A percentile compares a stretch with the other conserved stretches of the same genome.
phyloP scores from a whole-genome alignment of 1,139 yeast genomes.

The Blastobotrys apis region DNA sequence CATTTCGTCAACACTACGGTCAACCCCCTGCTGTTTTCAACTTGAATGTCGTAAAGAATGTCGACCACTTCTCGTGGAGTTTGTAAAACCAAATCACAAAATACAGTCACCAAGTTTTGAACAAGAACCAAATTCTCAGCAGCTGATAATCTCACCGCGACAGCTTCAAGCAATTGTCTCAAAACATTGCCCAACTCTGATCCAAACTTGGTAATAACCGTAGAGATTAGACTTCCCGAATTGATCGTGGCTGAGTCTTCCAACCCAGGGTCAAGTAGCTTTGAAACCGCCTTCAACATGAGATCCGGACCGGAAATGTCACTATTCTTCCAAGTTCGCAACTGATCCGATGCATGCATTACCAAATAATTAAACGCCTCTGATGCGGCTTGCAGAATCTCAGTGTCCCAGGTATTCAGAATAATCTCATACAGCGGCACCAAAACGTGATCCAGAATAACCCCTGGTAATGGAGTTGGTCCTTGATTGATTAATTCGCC shows the following conservation, averaged over 20 bases:
- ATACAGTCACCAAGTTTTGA: constrained; percentile 71
- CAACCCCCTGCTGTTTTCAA: constrained; percentile 42
- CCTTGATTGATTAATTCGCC: constrained; percentile 51
- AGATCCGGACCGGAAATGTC: constrained; percentile 50
- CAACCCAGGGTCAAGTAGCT: constrained; percentile 64
- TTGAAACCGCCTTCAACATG: constrained; percentile 59
- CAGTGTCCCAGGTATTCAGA: constrained; percentile 63
- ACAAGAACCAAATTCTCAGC: constrained; percentile 69
- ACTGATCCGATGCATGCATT: constrained; percentile 45
- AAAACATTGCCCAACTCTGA: constrained; percentile 48
- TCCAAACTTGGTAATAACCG: constrained; percentile 59
- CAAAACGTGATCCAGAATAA: constrained; percentile 48
- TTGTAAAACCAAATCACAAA: constrained; percentile 63
- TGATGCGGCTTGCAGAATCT: constrained; percentile 71
- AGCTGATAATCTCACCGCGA: constrained; percentile 57
- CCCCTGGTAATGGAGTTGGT: constrained; percentile 45
- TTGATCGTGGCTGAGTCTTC: constrained; percentile 79
- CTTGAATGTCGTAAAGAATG: constrained; percentile 47
- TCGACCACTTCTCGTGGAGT: constrained; percentile 60
- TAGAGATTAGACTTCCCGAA: constrained; percentile 38
- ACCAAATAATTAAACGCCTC: constrained; percentile 66
- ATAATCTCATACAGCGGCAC: constrained; percentile 52
- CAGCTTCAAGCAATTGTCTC: constrained; percentile 63
- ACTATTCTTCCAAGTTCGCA: constrained; percentile 41
- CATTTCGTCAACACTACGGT: constrained; percentile 61